Conservation (phyloP, 2,329 filamentous ascomycete species). For the Dothideomycetes sp. region DNA sequence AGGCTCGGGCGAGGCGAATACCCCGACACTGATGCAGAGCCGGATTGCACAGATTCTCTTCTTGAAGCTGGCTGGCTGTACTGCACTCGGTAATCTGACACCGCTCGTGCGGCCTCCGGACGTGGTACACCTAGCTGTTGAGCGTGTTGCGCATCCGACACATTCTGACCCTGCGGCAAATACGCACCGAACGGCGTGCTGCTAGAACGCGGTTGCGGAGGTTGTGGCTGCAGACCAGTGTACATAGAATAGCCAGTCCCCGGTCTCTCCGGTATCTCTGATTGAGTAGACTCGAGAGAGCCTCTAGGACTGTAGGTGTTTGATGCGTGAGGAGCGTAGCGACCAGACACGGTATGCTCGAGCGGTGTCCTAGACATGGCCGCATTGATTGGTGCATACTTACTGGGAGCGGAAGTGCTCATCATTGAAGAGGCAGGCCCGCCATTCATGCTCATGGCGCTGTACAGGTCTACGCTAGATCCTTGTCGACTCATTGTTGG, state of each 20-base stretch:
- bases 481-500: constrained; percentile 44
- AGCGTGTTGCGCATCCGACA: constrained; percentile 7
- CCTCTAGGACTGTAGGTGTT: constrained; percentile 5
- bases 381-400: constrained; percentile 18
- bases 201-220: constrained; percentile 8
- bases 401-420: constrained; percentile 13
- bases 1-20: constrained; percentile 6
- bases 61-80: constrained; percentile 18
- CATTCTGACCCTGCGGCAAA: constrained; percentile 5
- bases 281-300: constrained; percentile 6
- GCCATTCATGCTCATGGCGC: constrained; percentile 32
- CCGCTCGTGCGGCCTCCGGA: constrained; percentile 15
- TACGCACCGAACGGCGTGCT: constrained; percentile 9
- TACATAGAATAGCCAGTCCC: constrained; percentile 4
- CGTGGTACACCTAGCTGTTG: constrained; percentile 16
- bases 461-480: constrained; percentile 64
- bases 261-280: constrained; percentile 10
- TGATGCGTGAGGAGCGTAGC: constrained; percentile 9
- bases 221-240: constrained; percentile 1
- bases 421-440: constrained; percentile 1
- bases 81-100: constrained; percentile 18
- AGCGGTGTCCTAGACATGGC: background rate
- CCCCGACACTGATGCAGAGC: background rate
- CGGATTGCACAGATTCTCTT: constrained; percentile 16
- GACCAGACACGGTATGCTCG: constrained; percentile 6